A percentile compares a stretch with the other conserved stretches of the same genome.
Conservation (phyloP, 2,329 filamentous ascomycete genomes). For the Monosporascus sp. region DNA sequence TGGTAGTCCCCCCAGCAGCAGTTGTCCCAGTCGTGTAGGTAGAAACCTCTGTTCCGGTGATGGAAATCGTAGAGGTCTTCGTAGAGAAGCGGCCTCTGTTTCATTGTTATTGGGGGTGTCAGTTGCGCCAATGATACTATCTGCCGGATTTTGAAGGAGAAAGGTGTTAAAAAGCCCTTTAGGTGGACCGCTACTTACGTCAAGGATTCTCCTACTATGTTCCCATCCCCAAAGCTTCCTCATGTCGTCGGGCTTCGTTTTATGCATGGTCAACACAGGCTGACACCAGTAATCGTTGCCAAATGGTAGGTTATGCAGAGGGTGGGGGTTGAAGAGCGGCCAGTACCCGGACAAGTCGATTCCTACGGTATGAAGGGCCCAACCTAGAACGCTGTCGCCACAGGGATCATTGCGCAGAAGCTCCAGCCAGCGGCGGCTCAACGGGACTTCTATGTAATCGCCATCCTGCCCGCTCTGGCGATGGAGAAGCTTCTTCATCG, state of each 20-base stretch:
- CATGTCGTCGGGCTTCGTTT: slow-evolving; percentile 43
- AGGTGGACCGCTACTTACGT: slow-evolving; percentile 21
- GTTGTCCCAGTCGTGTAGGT: slow-evolving; percentile 5
- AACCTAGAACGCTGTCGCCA: slow-evolving; percentile 48
- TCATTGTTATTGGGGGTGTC: neutral
- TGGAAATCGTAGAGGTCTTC: slow-evolving; percentile 33
- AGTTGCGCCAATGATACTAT: slow-evolving; percentile 24
- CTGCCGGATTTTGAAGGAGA: neutral
- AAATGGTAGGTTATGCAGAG: slow-evolving; percentile 44
- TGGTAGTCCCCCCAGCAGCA: slow-evolving; percentile 1
- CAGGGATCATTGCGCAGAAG: slow-evolving; percentile 44
- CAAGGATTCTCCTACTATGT: slow-evolving; percentile 24
- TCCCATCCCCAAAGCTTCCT: slow-evolving; percentile 43
- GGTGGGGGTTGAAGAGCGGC: slow-evolving; percentile 46
- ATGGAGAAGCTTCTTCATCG: slow-evolving; percentile 36
- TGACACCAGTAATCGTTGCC: slow-evolving; percentile 45
- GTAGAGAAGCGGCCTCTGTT: slow-evolving; percentile 33
- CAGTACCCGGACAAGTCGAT: slow-evolving; percentile 42
- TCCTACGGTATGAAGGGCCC: slow-evolving; percentile 38
- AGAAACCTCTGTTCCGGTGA: slow-evolving; percentile 13
- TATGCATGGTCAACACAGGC: slow-evolving; percentile 45
- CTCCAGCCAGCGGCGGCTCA: slow-evolving; percentile 35
- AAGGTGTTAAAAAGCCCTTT: neutral
- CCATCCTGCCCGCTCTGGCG: slow-evolving; percentile 27
- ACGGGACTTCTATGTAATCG: slow-evolving; percentile 34